Evolutionary conservation across 805 yeast genomes (phyloP).

Genomic region (Tetrapisispora phaffii): DNA sequence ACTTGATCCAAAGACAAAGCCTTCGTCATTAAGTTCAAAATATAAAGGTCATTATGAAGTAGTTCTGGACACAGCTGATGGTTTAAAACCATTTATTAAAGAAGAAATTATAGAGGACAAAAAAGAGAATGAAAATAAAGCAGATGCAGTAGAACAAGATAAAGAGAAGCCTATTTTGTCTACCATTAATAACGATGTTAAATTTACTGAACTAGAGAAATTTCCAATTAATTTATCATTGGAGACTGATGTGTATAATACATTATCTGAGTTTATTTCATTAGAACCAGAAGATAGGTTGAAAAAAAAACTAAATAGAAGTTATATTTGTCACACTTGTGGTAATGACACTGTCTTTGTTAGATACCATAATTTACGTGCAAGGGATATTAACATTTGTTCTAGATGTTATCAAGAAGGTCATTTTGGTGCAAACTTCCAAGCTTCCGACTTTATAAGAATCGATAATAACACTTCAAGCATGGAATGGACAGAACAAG

Average conservation of each 20-base stretch:
- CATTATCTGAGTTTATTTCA: conserved; percentile 55
- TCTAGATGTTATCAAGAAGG: conserved; percentile 82
- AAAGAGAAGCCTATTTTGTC: not conserved
- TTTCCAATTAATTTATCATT: conserved; percentile 68
- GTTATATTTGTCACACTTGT: conserved; percentile 60
- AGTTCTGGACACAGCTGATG: conserved; percentile 83
- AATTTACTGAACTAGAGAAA: not conserved
- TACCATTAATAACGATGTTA: not conserved
- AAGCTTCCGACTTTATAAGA: conserved; percentile 80
- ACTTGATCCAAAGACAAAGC: conserved; percentile 70
- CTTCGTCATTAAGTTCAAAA: conserved; percentile 85
- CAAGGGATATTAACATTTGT: conserved; percentile 60
- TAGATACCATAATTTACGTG: conserved; percentile 82
- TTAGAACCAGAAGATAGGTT: conserved; percentile 36
- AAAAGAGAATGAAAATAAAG: conserved; percentile 8
- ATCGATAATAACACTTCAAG: conserved; percentile 35
- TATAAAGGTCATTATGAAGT: conserved; percentile 94
- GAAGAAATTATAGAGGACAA: not conserved
- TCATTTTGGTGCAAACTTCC: conserved; percentile 80
- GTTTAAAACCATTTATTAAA: conserved; percentile 58
- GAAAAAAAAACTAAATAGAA: conserved; percentile 37
- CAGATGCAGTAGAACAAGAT: not conserved
- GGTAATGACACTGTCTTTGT: conserved; percentile 82
- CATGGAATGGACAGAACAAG: conserved; percentile 77
- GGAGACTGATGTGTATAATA: conserved; percentile 72